These are phyloP conservation scores for Selaginella moellendorffii DNA, from an alignment of 75 land plant species.

Conservation along the genomic window DNA sequence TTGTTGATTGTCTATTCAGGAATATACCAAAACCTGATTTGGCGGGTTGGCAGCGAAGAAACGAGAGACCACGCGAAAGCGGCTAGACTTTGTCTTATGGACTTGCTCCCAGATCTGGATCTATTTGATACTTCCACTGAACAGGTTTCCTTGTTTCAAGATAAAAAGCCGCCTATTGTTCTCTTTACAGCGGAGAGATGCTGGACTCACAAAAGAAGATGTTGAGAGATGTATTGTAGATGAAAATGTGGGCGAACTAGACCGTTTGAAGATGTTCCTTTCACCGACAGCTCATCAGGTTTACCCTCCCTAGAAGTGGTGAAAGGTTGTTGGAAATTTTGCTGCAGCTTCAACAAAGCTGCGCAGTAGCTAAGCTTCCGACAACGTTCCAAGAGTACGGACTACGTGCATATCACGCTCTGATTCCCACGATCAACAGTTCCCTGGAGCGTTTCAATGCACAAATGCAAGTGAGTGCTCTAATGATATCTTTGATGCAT, in stretches of 20 bases:
- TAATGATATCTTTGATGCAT: neutral
- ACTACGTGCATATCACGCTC: conserved; percentile 16
- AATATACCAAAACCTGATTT: too few relatives aligned
- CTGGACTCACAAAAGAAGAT: conserved; percentile 24
- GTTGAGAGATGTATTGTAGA: conserved; percentile 24
- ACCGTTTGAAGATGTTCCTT: conserved; percentile 22
- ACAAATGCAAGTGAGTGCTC: conserved; percentile 6
- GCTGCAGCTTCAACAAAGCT: conserved; percentile 28
- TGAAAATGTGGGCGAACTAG: conserved; percentile 23
- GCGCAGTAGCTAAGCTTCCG: conserved; percentile 21
- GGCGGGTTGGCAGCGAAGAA: too few relatives aligned
- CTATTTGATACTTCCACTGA: neutral
- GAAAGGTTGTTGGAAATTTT: neutral
- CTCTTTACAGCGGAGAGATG: conserved; percentile 22
- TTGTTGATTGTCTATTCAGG: too few relatives aligned
- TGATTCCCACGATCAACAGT: conserved; percentile 17
- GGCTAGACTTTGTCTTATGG: too few relatives aligned
- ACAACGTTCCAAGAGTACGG: conserved; percentile 20
- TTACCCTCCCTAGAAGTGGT: neutral
- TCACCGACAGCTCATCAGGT: conserved; percentile 27
- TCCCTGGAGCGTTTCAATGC: conserved; percentile 18
- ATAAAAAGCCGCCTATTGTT: neutral
- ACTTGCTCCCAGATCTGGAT: too few relatives aligned
- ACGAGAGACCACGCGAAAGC: too few relatives aligned
- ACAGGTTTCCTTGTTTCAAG: neutral